Percentiles rank a stretch among this genome's conserved stretches.
Evolutionary conservation across 2,329 filamentous ascomycete species (phyloP).

Genomic region (Penicillium sp.): DNA sequence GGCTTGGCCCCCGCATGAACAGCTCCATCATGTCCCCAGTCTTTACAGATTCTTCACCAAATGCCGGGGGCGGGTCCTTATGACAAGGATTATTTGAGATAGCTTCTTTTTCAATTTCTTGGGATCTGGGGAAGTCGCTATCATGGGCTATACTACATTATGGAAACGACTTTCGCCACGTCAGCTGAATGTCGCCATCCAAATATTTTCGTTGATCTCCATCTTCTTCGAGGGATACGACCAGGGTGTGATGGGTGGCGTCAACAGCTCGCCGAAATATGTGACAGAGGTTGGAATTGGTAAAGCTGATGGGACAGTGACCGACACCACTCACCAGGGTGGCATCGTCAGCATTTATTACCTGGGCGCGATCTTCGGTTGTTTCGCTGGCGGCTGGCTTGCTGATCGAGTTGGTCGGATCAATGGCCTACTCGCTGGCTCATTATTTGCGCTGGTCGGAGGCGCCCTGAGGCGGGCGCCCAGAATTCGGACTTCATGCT

Average conservation of each 20-base stretch:
- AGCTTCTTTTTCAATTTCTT: not conserved
- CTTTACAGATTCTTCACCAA: not conserved
- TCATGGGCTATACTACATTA: conserved; percentile 41
- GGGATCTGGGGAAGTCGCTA: not conserved
- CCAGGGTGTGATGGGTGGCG: conserved; percentile 55
- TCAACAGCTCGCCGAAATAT: conserved; percentile 45
- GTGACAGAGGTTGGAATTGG: conserved; percentile 46
- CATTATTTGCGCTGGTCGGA: conserved; percentile 49
- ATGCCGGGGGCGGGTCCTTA: conserved; percentile 8
- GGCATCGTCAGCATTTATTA: conserved; percentile 56
- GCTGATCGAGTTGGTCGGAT: conserved; percentile 56
- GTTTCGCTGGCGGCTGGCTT: conserved; percentile 50
- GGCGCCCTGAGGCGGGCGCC: conserved; percentile 48
- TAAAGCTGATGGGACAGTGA: conserved; percentile 45
- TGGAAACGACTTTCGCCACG: conserved; percentile 45
- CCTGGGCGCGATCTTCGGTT: conserved; percentile 51
- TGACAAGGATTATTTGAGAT: conserved; percentile 11
- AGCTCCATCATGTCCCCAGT: not conserved
- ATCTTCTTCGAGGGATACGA: conserved; percentile 50
- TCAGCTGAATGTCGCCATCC: conserved; percentile 43
- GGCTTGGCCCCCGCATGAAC: not conserved
- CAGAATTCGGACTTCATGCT: conserved; percentile 50
- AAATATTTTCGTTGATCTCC: conserved; percentile 32
- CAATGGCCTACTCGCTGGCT: conserved; percentile 49
- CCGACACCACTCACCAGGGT: conserved; percentile 50